A percentile compares a stretch with the other conserved stretches of the same genome.
Evolutionary conservation across 2,329 filamentous ascomycete species (phyloP).

Genomic region (Allantophomopsis lycopodina): DNA sequence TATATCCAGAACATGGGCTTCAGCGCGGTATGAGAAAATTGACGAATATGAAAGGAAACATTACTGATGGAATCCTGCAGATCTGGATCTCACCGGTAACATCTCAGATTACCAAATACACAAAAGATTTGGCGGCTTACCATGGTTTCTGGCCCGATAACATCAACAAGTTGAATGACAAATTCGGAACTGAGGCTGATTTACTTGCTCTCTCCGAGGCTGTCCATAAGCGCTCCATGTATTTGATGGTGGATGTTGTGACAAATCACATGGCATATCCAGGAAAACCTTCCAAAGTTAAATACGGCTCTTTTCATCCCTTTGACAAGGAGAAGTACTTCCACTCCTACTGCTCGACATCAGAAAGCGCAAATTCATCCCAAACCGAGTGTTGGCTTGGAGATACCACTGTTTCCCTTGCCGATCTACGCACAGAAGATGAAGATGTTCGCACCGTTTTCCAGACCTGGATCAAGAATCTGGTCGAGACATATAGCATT

Average conservation of each 20-base stretch:
- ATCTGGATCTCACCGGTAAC: constrained; percentile 30
- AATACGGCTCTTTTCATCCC: constrained; percentile 36
- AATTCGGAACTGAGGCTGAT: constrained; percentile 45
- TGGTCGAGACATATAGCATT: constrained; percentile 29
- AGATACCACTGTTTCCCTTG: constrained; percentile 28
- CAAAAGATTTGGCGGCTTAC: constrained; percentile 23
- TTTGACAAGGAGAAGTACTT: constrained; percentile 45
- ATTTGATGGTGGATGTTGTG: constrained; percentile 47
- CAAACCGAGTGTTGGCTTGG: constrained; percentile 5
- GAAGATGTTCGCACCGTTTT: constrained; percentile 22
- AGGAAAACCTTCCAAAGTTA: constrained; percentile 29
- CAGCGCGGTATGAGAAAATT: constrained; percentile 10
- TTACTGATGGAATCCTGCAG: constrained; percentile 7
- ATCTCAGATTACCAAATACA: constrained; percentile 21
- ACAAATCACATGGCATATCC: constrained; percentile 40
- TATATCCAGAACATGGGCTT: constrained; percentile 28
- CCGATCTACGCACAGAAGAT: constrained; percentile 30
- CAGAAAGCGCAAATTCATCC: constrained; percentile 33
- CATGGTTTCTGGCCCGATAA: constrained; percentile 30
- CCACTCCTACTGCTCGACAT: constrained; percentile 41
- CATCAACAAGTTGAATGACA: constrained; percentile 35
- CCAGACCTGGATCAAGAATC: constrained; percentile 22
- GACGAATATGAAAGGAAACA: background rate
- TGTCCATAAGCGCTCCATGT: constrained; percentile 42
- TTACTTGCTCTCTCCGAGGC: constrained; percentile 39